These are phyloP conservation scores for Trypanosoma rangeli DNA, from an alignment of 208 protist genomes.

Conservation along the genomic window DNA sequence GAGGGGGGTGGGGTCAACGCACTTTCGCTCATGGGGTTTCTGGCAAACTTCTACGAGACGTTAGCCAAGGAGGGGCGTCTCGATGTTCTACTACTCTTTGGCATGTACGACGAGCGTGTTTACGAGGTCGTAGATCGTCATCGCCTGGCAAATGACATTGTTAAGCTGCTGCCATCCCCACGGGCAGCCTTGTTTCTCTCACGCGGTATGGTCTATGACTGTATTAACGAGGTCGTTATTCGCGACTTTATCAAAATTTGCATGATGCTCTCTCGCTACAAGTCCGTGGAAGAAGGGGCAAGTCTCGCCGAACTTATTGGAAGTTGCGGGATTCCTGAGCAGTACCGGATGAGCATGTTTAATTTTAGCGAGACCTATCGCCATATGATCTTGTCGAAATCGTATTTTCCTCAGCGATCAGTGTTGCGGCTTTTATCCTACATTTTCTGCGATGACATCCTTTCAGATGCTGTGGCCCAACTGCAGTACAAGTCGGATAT, in stretches of 20 bases:
- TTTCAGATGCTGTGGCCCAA: conserved; percentile 84
- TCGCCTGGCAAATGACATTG: conserved; percentile 49
- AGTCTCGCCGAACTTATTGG: conserved; percentile 82
- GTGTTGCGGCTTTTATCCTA: conserved; percentile 80
- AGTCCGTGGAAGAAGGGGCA: conserved; percentile 63
- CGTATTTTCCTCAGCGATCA: conserved; percentile 82
- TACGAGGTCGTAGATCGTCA: conserved; percentile 86
- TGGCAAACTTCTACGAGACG: conserved; percentile 66
- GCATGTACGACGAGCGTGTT: conserved; percentile 87
- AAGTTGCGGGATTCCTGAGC: conserved; percentile 77
- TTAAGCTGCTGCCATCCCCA: conserved; percentile 61
- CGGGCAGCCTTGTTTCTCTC: conserved; percentile 70
- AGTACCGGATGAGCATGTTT: conserved; percentile 85
- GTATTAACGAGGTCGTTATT: conserved; percentile 73
- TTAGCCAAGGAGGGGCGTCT: conserved; percentile 61
- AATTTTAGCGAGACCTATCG: conserved; percentile 88
- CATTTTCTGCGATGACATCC: conserved; percentile 85
- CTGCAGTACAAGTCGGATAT: conserved; percentile 92
- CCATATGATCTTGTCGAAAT: conserved; percentile 86
- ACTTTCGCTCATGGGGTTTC: conserved; percentile 43
- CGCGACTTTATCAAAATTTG: conserved; percentile 81
- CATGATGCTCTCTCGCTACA: conserved; percentile 81
- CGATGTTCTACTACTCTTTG: conserved; percentile 56
- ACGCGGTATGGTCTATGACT: conserved; percentile 82
- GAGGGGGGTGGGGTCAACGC: too few relatives aligned